Evolutionary conservation across 352 stramenopile genomes (phyloP), one percentile per base, ranked within the genome.

Genomic region (Phytophthora crassamura): DNA sequence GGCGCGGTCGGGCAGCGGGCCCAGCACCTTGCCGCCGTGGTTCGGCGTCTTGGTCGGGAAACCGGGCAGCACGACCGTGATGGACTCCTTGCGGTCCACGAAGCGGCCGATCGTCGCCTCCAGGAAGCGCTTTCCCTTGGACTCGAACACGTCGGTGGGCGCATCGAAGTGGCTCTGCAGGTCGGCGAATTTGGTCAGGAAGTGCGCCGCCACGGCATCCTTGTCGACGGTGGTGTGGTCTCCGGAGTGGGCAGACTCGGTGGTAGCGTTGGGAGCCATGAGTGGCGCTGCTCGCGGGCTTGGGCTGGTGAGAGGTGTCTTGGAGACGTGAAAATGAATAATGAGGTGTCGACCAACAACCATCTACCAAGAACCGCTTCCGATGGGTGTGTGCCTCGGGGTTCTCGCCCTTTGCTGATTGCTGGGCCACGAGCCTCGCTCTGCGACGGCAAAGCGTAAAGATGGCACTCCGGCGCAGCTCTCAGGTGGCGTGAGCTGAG

Each of bases 161-260:
- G 36, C 42, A 6, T 54, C 42, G 14, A 68, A 68, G 42, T 22
- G 51, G 43, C 59, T 68, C 38, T 68, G 59, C n/a, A 68, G 53
- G 28, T 54, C 47, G 30, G 59, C 45, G 38, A 63, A 57, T 36
- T 63, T 62, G 18, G 22, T 14, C 2, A 61, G 30, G 45, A 68
- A 68, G 15, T 68, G 51, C 8, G 39, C 28, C 51, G 42, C 33
- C n/a, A 68, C 36, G 9, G 45, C 38, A 14, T 50, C 14, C 18
- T 64, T 64, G 45, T 56, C 39, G n/a, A 42, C 7, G 6, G 35
- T 20, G 30, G 32, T 50, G 7, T 51, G 16, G 22, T 53, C 28
- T 32, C 11, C 43, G 8, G 60, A 53, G 35, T 51, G 36, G 42
- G 25, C n/a, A 30, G 38, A 50, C 15, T 50, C n/a, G 3, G 36